Evolutionary conservation across 192 early-diverging fungal species (phyloP).

Genomic region (Rhizophagus prolifer): DNA sequence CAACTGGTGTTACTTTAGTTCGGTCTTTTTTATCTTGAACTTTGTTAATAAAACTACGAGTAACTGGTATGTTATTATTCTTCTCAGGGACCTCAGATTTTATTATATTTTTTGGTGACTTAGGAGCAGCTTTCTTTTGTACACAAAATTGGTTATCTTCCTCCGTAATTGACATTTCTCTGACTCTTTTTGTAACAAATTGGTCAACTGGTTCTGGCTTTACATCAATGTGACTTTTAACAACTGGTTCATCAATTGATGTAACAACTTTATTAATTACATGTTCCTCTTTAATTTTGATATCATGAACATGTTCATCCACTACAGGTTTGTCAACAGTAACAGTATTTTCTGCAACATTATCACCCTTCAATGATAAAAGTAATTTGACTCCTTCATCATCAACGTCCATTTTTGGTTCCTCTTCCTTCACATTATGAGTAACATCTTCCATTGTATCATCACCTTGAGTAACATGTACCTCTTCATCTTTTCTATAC

Average conservation of each 20-base stretch:
- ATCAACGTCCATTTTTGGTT: background rate
- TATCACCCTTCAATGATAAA: background rate
- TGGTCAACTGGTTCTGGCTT: background rate
- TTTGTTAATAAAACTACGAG: background rate
- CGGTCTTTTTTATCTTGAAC: background rate
- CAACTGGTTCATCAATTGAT: conserved; percentile 24
- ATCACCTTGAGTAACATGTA: background rate
- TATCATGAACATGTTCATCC: background rate
- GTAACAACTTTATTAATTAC: conserved; percentile 34
- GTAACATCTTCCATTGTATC: background rate
- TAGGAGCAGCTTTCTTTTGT: background rate
- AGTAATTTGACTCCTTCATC: background rate
- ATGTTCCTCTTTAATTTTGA: conserved; percentile 22
- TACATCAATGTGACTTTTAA: background rate
- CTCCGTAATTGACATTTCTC: background rate
- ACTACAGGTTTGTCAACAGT: background rate
- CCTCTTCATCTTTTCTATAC: background rate
- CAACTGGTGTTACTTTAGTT: too few relatives aligned
- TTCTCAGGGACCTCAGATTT: background rate
- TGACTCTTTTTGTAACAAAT: background rate
- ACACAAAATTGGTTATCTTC: background rate
- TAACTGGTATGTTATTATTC: background rate
- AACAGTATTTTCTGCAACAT: background rate
- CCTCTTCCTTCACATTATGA: background rate
- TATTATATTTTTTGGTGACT: background rate